A percentile compares a stretch with the other conserved stretches of the same genome.
phyloP scores from a whole-genome alignment of 257 asterid genomes.

The Forsythia suspensa region DNA sequence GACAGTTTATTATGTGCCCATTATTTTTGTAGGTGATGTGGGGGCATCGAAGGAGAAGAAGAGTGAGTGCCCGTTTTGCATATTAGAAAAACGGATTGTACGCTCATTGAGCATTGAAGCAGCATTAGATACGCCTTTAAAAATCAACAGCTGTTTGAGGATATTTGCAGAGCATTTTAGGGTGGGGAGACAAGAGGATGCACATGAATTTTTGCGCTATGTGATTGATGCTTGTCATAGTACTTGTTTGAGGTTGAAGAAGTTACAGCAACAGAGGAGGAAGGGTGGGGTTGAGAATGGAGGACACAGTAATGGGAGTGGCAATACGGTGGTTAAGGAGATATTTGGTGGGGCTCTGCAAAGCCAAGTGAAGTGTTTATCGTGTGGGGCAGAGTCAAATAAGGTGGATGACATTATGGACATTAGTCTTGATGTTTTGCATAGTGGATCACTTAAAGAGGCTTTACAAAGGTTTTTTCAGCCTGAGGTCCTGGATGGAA shows the following conservation, averaged over 20 bases:
- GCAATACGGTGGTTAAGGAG: slow-evolving; percentile 79
- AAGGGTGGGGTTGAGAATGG: slow-evolving; percentile 52
- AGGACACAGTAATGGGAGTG: slow-evolving; percentile 52
- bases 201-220: slow-evolving; percentile 96
- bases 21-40: slow-evolving; percentile 56
- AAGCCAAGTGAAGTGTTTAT: slow-evolving; percentile 94
- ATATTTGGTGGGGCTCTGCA: slow-evolving; percentile 94
- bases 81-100: slow-evolving; percentile 76
- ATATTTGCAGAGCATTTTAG: slow-evolving; percentile 86
- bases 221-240: slow-evolving; percentile 97
- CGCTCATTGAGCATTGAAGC: slow-evolving; percentile 78
- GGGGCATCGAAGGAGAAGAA: slow-evolving; percentile 71
- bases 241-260: slow-evolving; percentile 85
- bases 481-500: slow-evolving; percentile 92
- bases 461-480: slow-evolving; percentile 86
- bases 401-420: slow-evolving; percentile 99
- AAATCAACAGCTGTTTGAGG: slow-evolving; percentile 71
- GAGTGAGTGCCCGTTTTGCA: slow-evolving; percentile 95
- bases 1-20: slow-evolving; percentile 12
- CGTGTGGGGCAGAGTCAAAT: slow-evolving; percentile 95
- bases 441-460: slow-evolving; percentile 74
- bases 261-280: slow-evolving; percentile 66
- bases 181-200: slow-evolving; percentile 92
- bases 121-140: slow-evolving; percentile 61
- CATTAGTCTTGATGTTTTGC: slow-evolving; percentile 91